These are phyloP conservation scores for Venturia pyrina DNA, from an alignment of 2,329 filamentous ascomycete genomes.

Conservation along the genomic window DNA sequence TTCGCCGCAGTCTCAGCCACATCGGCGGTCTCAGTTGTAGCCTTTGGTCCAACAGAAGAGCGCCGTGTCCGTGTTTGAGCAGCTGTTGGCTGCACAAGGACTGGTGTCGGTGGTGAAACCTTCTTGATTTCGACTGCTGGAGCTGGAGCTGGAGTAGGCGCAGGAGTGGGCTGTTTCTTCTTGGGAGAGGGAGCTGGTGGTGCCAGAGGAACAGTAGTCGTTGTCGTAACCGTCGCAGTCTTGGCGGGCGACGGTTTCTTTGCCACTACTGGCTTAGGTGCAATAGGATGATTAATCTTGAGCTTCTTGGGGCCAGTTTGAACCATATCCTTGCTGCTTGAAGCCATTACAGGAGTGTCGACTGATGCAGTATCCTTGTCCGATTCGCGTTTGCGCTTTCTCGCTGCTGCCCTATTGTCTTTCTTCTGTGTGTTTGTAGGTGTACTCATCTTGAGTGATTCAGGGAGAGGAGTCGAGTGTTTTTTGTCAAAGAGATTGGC, in stretches of 20 bases:
- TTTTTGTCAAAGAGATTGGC: constrained; percentile 23
- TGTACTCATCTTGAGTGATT: constrained; percentile 16
- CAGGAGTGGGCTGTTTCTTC: constrained; percentile 13
- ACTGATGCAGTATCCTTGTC: constrained; percentile 22
- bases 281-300: constrained; percentile 10
- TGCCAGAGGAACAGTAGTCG: constrained; percentile 32
- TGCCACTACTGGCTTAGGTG: constrained; percentile 21
- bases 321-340: constrained; percentile 15
- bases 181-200: constrained; percentile 28
- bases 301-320: constrained; percentile 11
- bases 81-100: constrained; percentile 18
- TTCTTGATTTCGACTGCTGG: constrained; percentile 9
- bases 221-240: constrained; percentile 19
- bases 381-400: constrained; percentile 48
- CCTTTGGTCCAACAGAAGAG: constrained; percentile 3
- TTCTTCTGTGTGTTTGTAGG: constrained; percentile 19
- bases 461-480: constrained; percentile 10
- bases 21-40: not conserved
- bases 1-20: constrained; percentile 12
- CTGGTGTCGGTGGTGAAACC: constrained; percentile 19
- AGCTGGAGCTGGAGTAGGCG: constrained; percentile 12
- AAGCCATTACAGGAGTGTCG: constrained; percentile 15
- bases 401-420: constrained; percentile 14
- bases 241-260: constrained; percentile 20
- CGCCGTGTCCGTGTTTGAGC: constrained; percentile 23